Base-by-base conservation (phyloP, 805 yeast species). In the Nakazawaea pomicola region DNA sequence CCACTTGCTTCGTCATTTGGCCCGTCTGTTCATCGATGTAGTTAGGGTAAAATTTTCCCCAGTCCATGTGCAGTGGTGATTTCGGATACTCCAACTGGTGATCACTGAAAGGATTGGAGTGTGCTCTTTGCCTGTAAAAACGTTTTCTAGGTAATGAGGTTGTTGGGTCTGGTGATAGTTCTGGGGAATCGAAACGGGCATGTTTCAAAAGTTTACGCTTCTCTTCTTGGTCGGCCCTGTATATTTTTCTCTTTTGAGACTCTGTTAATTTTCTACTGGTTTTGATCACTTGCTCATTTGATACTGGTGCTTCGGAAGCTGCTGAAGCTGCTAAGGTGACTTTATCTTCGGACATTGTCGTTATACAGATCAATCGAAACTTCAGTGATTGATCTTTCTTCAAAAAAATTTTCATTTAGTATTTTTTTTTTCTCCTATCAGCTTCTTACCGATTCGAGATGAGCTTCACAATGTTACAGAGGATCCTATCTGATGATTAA, bases 41-140 rank as follows among this genome's bases (percentile, higher is more conserved):
- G 15, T 70, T 66, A 4, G 96, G 97, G 53, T 80, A 91, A 39
- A 83, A 64, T 53, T 68, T 74, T 1, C 72, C 56, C 99, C 99
- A 93, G 58, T 89, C 80, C 98, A 93, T 91, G 19, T 68, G 73
- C 29, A 70, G 76, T 4, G 99, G 99, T 16, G 76, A 70, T 31
- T 62, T 59, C 16, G 99, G 98, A 53, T 93, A 93, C 46, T 87
- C 95, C 33, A 93, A 69, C 52, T 82, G 77, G 61, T 93, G 99
- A 62, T 93, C 99, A 15, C 96, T 85, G 55, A 93, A 93, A 17
- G 98, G 98, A 57, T 93, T 93, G 2, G 97, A 89, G 58, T 93
- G 99, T 1, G 99, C 99, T 62, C 99, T 70, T 64, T 93, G 99
- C 59, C 99, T 76, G 61, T 93, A 93, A 57, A 74, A 93, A 52